Percentiles rank a stretch among this genome's conserved stretches.
These are phyloP conservation scores for Xylaria sp. DNA, from an alignment of 2,329 filamentous ascomycete genomes.

Conservation along the genomic window DNA sequence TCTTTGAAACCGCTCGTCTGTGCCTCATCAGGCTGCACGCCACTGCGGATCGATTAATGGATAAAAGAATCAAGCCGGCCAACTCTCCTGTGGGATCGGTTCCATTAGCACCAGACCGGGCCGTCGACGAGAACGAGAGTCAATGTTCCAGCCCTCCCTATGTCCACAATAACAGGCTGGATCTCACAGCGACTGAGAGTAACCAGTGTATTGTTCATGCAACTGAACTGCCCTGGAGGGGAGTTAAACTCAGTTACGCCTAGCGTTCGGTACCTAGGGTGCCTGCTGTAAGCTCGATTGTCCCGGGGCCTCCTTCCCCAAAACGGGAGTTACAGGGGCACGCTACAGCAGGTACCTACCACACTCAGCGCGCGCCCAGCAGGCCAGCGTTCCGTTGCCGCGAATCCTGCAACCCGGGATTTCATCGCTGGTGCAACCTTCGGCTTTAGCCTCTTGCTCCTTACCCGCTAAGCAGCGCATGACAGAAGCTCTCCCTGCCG, in stretches of 20 bases:
- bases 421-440: conserved; percentile 37
- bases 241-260: not conserved
- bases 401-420: conserved; percentile 36
- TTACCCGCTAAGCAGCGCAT: not conserved
- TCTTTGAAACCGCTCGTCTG: not conserved
- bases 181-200: not conserved
- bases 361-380: not conserved
- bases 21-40: not conserved
- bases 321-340: not conserved
- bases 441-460: conserved; percentile 9
- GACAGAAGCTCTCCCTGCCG: conserved; percentile 26
- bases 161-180: conserved; percentile 1
- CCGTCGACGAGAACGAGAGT: not conserved
- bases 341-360: not conserved
- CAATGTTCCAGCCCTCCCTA: conserved; percentile 5
- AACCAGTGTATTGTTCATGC: conserved; percentile 6
- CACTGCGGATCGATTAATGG: conserved; percentile 12
- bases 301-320: not conserved
- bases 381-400: conserved; percentile 24
- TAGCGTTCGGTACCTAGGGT: not conserved
- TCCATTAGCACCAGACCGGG: not conserved
- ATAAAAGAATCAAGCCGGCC: not conserved
- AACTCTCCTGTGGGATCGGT: conserved; percentile 7
- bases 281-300: not conserved
- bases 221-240: conserved; percentile 7